Conservation (phyloP, 2,329 filamentous ascomycete genomes). For the Claviceps purpurea region DNA sequence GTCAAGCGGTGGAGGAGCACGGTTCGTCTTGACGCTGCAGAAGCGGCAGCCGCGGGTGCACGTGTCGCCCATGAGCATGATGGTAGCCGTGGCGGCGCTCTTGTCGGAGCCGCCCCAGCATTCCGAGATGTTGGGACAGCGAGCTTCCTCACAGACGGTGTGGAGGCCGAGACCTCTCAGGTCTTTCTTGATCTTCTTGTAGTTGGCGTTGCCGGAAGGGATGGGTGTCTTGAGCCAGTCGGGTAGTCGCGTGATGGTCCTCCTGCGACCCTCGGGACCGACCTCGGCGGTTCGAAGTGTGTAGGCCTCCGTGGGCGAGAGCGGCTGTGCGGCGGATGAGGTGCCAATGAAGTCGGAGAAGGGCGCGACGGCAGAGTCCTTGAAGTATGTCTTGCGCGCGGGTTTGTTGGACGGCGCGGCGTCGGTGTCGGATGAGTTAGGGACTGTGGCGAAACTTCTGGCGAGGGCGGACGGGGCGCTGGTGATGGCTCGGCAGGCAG, state of each 20-base stretch:
- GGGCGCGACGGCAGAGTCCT: conserved; percentile 41
- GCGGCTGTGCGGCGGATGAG: conserved; percentile 25
- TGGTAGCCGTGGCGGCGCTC: conserved; percentile 84
- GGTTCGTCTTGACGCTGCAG: conserved; percentile 88
- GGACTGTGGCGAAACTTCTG: conserved; percentile 35
- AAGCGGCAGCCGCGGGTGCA: conserved; percentile 94
- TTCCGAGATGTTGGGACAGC: conserved; percentile 93
- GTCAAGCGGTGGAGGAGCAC: conserved; percentile 65
- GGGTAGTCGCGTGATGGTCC: conserved; percentile 62
- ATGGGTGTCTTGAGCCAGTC: conserved; percentile 96
- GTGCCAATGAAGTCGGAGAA: conserved; percentile 44
- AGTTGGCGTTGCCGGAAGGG: conserved; percentile 66
- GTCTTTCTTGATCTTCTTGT: conserved; percentile 90
- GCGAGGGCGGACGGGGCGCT: conserved; percentile 15
- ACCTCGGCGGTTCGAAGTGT: conserved; percentile 49
- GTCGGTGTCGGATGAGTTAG: conserved; percentile 15
- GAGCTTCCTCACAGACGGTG: conserved; percentile 94
- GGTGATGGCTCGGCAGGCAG: conserved; percentile 27
- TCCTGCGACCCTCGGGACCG: conserved; percentile 47
- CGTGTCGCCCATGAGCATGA: conserved; percentile 99
- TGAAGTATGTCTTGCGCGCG: conserved; percentile 40
- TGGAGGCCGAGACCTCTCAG: conserved; percentile 79
- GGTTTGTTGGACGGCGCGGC: conserved; percentile 11
- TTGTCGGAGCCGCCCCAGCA: conserved; percentile 93
- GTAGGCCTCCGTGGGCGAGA: conserved; percentile 42